Percentiles rank a stretch among this genome's conserved stretches.
Evolutionary conservation across 2,329 filamentous ascomycete species (phyloP).

Genomic region (Geosmithia putterillii): DNA sequence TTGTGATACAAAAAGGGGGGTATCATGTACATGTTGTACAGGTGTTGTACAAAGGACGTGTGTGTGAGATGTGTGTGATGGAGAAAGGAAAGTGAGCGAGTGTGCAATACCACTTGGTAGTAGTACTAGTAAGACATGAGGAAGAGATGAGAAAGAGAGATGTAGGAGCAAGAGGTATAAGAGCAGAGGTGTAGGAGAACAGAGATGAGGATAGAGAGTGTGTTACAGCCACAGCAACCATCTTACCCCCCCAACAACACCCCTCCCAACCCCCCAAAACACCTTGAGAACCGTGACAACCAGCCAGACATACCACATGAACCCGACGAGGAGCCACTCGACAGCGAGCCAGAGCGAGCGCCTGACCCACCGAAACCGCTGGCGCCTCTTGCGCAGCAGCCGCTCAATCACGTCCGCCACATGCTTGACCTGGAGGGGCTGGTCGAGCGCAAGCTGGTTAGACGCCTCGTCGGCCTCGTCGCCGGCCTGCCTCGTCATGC

Average conservation of each 20-base stretch:
- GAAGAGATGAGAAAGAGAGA: background rate
- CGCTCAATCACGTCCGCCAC: conserved; percentile 69
- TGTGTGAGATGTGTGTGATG: background rate
- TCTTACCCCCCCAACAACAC: conserved; percentile 44
- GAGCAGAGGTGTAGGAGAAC: background rate
- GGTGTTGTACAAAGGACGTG: conserved; percentile 3
- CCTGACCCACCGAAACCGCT: conserved; percentile 61
- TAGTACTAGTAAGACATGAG: background rate
- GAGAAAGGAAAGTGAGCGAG: background rate
- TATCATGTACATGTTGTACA: background rate
- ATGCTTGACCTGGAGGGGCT: conserved; percentile 69
- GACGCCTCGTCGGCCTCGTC: conserved; percentile 73
- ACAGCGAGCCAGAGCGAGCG: conserved; percentile 68
- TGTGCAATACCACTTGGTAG: too few species aligned
- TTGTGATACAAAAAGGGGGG: conserved; percentile 1
- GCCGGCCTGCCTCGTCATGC: conserved; percentile 52
- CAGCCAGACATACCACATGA: conserved; percentile 94
- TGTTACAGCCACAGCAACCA: conserved; percentile 71
- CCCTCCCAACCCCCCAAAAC: conserved; percentile 49
- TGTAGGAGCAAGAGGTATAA: background rate
- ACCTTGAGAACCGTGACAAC: conserved; percentile 67
- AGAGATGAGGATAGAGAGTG: background rate
- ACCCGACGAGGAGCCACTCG: conserved; percentile 77
- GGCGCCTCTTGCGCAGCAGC: conserved; percentile 56
- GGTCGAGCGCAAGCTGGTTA: conserved; percentile 61